Percentiles rank a stretch among this genome's conserved stretches.
phyloP scores from a whole-genome alignment of 495 filamentous ascomycete species.

The Neurospora pannonica region DNA sequence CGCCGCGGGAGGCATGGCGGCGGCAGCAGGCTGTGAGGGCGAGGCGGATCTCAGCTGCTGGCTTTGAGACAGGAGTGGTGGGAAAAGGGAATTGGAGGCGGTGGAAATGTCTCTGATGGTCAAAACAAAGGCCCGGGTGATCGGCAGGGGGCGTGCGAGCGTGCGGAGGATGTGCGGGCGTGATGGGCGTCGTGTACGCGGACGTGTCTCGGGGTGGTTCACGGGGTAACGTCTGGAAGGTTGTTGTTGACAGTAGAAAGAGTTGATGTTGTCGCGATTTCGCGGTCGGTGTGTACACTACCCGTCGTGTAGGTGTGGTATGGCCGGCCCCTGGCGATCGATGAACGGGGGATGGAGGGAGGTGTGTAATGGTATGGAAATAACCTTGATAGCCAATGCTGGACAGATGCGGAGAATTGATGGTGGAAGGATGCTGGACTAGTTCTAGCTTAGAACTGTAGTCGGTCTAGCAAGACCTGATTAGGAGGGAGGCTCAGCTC shows the following conservation, averaged over 20 bases:
- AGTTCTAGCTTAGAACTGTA: conserved; percentile 1
- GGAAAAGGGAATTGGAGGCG: neutral
- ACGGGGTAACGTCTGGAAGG: neutral
- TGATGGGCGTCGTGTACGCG: neutral
- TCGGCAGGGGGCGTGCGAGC: neutral
- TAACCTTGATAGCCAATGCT: neutral
- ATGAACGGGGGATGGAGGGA: neutral
- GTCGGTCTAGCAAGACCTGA: neutral
- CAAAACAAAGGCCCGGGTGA: neutral
- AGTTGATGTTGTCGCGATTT: neutral
- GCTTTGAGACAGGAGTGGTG: neutral
- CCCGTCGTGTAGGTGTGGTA: neutral
- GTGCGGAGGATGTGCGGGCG: neutral
- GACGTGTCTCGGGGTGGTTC: neutral
- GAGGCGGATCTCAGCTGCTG: neutral
- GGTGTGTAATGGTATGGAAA: neutral
- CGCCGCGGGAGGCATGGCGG: conserved; percentile 10
- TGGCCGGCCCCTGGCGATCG: neutral
- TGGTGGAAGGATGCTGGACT: neutral
- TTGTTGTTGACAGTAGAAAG: neutral
- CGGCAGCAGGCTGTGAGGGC: neutral
- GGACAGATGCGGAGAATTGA: neutral
- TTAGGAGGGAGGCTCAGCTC: neutral
- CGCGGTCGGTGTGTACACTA: neutral
- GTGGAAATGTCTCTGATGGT: neutral